Evolutionary conservation across 306 rosid genomes (phyloP), one percentile per base, ranked within the genome.

Genomic region (Glycine tomentella): DNA sequence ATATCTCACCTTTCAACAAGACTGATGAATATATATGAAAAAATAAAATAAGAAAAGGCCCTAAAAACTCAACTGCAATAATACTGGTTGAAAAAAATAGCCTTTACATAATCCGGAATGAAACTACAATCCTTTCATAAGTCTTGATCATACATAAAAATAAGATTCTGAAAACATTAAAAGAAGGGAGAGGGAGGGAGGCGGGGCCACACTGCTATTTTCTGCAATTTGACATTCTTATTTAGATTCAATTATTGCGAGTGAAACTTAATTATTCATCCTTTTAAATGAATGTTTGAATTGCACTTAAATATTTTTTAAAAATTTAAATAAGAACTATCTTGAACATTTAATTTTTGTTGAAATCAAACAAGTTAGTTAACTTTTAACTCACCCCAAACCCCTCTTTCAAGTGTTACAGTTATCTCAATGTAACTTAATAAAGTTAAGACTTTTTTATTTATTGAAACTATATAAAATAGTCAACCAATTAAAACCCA

Each of bases 211-310:
- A 36, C 14, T 10, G 42, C 34, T 42, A 38, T 38, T 58, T 25
- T 15, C 7, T 20, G 44, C 8, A 55, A 15, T 11, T 0, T 25
- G 31, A 25, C 31, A 25, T 25, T 25, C 31, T 25, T 46, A 9
- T 10, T 46, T 69, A 11, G 5, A 74, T 74, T 42, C 20, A 56
- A 74, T 40, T 8, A n/a, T 57, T 57, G 25, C 15, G 69, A 74
- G 10, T 55, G 40, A 56, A 74, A 56, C 17, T 42, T 42, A 42
- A 42, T 10, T 16, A 56, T 38, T 40, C 55, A 56, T 58, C 45
- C 31, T 42, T 58, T 38, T 9, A 5, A 56, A 38, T 40, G 9
- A 63, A 34, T 62, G 45, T 34, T 34, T 62, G 2, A 55, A 55
- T n/a, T 15, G 3, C 9, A 55, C 63, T 3, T 7, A 17, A 16